Percentiles rank a stretch among this genome's conserved stretches.
Evolutionary conservation across 208 protist species (phyloP).

Genomic region (Trypanosoma mega): DNA sequence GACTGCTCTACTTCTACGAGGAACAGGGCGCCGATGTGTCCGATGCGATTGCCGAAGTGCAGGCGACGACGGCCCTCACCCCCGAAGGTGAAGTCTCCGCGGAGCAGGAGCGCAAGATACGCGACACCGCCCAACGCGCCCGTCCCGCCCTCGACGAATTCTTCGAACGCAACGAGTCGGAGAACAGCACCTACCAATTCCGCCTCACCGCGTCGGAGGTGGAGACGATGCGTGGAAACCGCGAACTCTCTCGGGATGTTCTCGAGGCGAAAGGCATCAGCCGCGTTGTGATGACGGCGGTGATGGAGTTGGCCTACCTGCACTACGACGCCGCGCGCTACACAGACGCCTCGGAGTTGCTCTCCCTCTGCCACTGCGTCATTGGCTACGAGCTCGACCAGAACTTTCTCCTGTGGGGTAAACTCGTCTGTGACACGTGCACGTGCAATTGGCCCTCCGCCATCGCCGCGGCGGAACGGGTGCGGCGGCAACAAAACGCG

Average conservation of each 20-base stretch:
- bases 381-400: conserved; percentile 72
- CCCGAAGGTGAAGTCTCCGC: conserved; percentile 62
- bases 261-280: conserved; percentile 77
- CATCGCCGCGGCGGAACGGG: conserved; percentile 64
- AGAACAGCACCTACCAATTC: conserved; percentile 80
- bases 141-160: conserved; percentile 74
- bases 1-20: conserved; percentile 72
- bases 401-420: conserved; percentile 80
- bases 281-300: conserved; percentile 54
- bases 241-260: conserved; percentile 75
- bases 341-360: conserved; percentile 76
- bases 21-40: conserved; percentile 66
- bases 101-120: conserved; percentile 70
- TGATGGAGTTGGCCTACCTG: conserved; percentile 80
- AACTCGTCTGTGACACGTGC: conserved; percentile 83
- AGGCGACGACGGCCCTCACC: conserved; percentile 70
- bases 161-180: conserved; percentile 59
- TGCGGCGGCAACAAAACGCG: conserved; percentile 69
- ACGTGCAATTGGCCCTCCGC: conserved; percentile 84
- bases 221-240: conserved; percentile 58
- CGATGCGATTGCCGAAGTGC: conserved; percentile 65
- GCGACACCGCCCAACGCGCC: conserved; percentile 44
- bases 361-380: conserved; percentile 79
- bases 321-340: conserved; percentile 88
- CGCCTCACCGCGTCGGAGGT: conserved; percentile 74